A percentile compares a stretch with the other conserved stretches of the same genome.
phyloP scores from a whole-genome alignment of 257 asterid genomes.

The Eustoma russellianum region DNA sequence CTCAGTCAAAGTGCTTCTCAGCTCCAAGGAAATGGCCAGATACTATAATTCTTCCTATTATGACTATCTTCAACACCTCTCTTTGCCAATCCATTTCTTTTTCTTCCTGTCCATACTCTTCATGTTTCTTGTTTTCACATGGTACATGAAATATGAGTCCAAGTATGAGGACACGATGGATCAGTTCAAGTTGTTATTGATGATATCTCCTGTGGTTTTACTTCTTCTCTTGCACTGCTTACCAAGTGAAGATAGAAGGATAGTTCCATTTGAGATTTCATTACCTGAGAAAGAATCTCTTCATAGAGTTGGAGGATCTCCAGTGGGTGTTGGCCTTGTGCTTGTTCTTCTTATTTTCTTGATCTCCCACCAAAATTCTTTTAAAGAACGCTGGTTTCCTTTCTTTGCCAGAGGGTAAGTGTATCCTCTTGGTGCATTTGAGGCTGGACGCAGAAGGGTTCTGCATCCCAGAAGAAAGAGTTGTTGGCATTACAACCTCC shows the following conservation, averaged over 20 bases:
- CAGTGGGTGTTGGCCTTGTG: conserved; percentile 45
- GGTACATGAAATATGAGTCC: conserved; percentile 74
- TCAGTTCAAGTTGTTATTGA: conserved; percentile 46
- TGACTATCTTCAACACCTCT: conserved; percentile 49
- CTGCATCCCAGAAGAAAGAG: neutral
- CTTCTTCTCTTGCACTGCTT: conserved; percentile 63
- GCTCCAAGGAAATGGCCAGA: conserved; percentile 38
- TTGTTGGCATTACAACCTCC: too few species aligned
- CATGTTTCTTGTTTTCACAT: conserved; percentile 50
- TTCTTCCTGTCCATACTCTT: conserved; percentile 44
- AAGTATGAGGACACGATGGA: conserved; percentile 36
- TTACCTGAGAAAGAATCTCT: conserved; percentile 56
- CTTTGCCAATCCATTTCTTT: conserved; percentile 53
- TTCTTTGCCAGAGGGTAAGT: conserved; percentile 32
- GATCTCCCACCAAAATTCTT: conserved; percentile 52
- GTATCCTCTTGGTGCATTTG: neutral
- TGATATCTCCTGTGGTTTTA: conserved; percentile 58
- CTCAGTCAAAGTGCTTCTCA: neutral
- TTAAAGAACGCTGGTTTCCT: conserved; percentile 64
- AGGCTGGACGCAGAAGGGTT: neutral
- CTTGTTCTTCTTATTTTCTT: conserved; percentile 55
- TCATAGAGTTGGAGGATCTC: conserved; percentile 59
- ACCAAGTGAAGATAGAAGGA: conserved; percentile 34
- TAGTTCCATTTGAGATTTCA: conserved; percentile 31
- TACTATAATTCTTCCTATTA: conserved; percentile 44